Evolutionary conservation across 2,329 filamentous ascomycete genomes (phyloP), one percentile per base, ranked within the genome.

Genomic region (Trichophyton mentagrophytes): DNA sequence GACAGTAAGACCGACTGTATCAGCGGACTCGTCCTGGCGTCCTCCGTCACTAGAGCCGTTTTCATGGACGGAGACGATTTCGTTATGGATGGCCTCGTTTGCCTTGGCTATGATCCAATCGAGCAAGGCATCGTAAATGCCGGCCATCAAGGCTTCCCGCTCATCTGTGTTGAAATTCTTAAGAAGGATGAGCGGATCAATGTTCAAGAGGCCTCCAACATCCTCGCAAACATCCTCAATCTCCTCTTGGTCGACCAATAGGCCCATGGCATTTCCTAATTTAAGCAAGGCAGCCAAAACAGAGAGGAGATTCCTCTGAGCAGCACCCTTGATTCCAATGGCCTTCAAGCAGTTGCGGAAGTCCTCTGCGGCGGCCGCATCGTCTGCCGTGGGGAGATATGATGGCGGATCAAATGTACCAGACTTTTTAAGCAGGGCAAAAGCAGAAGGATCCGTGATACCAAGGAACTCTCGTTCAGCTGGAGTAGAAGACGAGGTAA

Each of bases 81-180:
- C 89, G 2, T 79, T 79, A 0, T 84, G 80, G 68, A 99, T 96
- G 9, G 91, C 83, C 38, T 86, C 82, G 67, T 99, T 99, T 61
- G 91, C 92, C 70, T 91, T 93, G 61, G 80, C 77, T 63, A 99
- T 87, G 13, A 99, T 88, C 88, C 90, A 97, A 70, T 97, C 93
- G 0, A 99, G 90, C 27, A 97, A 78, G 11, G 91, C 86, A 74
- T 99, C 93, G 69, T 99, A 99, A 15, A 97, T 79, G 1, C 89
- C 91, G 11, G 85, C 86, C 62, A 97, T 88, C 46, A 96, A 78
- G 1, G 88, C 85, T 68, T 87, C 84, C 8, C 93, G 85, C 62
- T 97, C 93, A 63, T 91, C 84, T 0, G 90, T 95, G 62, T 85
- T 87, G 72, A 89, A 90, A 68, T 92, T 86, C 58, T 82, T 82